A percentile compares a stretch with the other conserved stretches of the same genome.
Evolutionary conservation across 768 basidiomycete genomes (phyloP).

Genomic region (Suillus weaverae): DNA sequence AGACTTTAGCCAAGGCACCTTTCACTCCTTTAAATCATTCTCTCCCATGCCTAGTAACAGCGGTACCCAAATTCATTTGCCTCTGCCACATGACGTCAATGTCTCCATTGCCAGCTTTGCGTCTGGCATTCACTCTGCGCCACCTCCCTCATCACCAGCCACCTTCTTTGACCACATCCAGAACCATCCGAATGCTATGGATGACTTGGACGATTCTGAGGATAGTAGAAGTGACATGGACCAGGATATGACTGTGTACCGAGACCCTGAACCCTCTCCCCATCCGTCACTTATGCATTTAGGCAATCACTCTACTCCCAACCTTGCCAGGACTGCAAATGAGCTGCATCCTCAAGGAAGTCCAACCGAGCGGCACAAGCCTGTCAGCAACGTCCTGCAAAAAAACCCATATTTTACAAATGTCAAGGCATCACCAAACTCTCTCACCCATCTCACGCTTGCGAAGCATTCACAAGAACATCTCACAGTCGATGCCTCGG

Average conservation of each 20-base stretch:
- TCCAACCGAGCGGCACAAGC: slow-evolving; percentile 41
- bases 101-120: slow-evolving; percentile 46
- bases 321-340: slow-evolving; percentile 46
- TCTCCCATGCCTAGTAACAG: slow-evolving; percentile 24
- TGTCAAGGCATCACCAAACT: slow-evolving; percentile 37
- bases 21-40: slow-evolving; percentile 31
- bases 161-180: slow-evolving; percentile 79
- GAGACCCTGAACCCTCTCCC: slow-evolving; percentile 17
- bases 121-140: slow-evolving; percentile 56
- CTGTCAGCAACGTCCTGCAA: slow-evolving; percentile 53
- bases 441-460: slow-evolving; percentile 32
- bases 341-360: slow-evolving; percentile 37
- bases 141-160: slow-evolving; percentile 62
- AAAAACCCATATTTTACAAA: slow-evolving; percentile 48
- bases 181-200: slow-evolving; percentile 68
- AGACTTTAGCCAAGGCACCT: slow-evolving; percentile 24
- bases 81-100: slow-evolving; percentile 38
- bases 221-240: slow-evolving; percentile 42
- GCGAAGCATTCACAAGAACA: slow-evolving; percentile 45
- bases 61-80: slow-evolving; percentile 8
- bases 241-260: slow-evolving; percentile 34
- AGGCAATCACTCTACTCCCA: slow-evolving; percentile 71
- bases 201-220: slow-evolving; percentile 65
- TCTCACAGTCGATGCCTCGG: slow-evolving; percentile 19
- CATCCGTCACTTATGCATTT: slow-evolving; percentile 57